phyloP scores from a whole-genome alignment of 2,329 filamentous ascomycete species.

The Fusarium napiforme region DNA sequence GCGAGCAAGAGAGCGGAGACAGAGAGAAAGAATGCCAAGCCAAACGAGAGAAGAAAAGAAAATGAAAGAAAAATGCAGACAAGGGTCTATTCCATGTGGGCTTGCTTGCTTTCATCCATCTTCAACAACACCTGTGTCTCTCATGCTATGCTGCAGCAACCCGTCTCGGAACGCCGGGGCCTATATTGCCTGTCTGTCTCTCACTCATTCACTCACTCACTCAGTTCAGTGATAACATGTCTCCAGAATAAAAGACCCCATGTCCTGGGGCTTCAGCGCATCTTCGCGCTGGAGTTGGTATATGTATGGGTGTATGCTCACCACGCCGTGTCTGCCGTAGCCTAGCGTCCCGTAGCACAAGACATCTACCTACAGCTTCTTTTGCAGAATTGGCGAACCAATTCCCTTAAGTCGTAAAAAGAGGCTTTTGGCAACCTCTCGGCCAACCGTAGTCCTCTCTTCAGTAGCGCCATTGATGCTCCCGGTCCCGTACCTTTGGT shows the following conservation, averaged over 20 bases:
- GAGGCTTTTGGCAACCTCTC: constrained; percentile 3
- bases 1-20: not conserved
- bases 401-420: not conserved
- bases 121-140: not conserved
- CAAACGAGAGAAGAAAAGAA: not conserved
- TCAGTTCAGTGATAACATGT: not conserved
- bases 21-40: not conserved
- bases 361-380: not conserved
- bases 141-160: not conserved
- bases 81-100: not conserved
- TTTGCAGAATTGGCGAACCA: not conserved
- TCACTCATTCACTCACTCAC: not conserved
- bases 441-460: not conserved
- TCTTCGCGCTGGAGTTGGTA: constrained; percentile 12
- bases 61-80: not conserved
- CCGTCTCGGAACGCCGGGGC: not conserved
- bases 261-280: constrained; percentile 22
- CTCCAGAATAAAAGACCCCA: not conserved
- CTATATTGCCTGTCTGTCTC: not conserved
- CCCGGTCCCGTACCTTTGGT: constrained; percentile 28
- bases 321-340: not conserved
- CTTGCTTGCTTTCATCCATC: not conserved
- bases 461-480: constrained; percentile 12
- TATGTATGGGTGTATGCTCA: constrained; percentile 9
- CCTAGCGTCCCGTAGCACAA: not conserved